Conservation (phyloP, 805 yeast species). For the Wickerhamiella vanderwaltii region DNA sequence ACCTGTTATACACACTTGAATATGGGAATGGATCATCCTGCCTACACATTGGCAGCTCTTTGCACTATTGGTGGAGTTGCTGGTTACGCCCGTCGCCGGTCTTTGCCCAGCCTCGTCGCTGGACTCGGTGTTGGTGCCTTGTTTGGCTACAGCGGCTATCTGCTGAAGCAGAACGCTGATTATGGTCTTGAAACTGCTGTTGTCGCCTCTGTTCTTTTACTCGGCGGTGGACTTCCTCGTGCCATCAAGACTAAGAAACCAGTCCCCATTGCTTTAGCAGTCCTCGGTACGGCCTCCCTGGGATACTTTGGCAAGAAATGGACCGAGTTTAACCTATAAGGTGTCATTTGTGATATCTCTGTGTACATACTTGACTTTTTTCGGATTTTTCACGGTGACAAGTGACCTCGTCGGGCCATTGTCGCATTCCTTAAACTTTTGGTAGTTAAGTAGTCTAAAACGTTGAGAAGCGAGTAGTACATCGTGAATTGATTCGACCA, state of each 20-base stretch:
- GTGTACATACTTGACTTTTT: not conserved
- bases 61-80: constrained; percentile 57
- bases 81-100: constrained; percentile 57
- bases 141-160: constrained; percentile 41
- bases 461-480: too few species aligned
- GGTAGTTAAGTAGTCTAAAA: too few species aligned
- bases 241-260: constrained; percentile 56
- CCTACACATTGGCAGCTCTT: constrained; percentile 57
- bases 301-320: constrained; percentile 65
- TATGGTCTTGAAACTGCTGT: constrained; percentile 74
- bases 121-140: constrained; percentile 39
- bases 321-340: constrained; percentile 46
- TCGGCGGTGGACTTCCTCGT: constrained; percentile 64
- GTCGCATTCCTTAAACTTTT: too few species aligned
- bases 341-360: not conserved
- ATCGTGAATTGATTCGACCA: too few species aligned
- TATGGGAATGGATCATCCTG: constrained; percentile 54
- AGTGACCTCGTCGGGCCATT: too few species aligned
- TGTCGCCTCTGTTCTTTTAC: constrained; percentile 52
- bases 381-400: too few species aligned
- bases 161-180: constrained; percentile 59
- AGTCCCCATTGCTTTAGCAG: constrained; percentile 54
- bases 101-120: constrained; percentile 69
- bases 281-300: constrained; percentile 51
- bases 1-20: not conserved